Evolutionary conservation across 2,329 filamentous ascomycete genomes (phyloP).

Genomic region (Aspergillus sp.): DNA sequence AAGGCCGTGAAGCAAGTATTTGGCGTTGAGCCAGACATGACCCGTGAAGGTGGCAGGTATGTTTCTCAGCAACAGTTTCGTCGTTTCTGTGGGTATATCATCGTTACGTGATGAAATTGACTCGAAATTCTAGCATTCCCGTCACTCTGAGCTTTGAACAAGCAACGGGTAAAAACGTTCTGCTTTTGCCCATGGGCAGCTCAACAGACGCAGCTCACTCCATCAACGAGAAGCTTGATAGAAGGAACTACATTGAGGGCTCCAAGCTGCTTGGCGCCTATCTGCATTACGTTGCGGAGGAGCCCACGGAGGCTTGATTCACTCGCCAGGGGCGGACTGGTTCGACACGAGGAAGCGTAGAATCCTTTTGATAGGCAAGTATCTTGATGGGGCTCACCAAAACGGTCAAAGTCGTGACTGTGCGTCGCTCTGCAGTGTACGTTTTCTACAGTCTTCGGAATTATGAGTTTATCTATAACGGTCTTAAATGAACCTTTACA

Average conservation of each 20-base stretch:
- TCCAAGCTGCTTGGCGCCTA: slow-evolving; percentile 95
- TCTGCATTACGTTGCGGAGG: slow-evolving; percentile 91
- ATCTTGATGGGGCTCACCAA: background rate
- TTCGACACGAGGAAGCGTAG: background rate
- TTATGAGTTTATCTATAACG: too few relatives aligned
- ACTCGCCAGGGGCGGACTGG: background rate
- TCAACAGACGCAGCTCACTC: slow-evolving; percentile 95
- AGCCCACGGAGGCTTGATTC: slow-evolving; percentile 55
- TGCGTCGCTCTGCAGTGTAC: too few relatives aligned
- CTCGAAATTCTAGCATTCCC: slow-evolving; percentile 67
- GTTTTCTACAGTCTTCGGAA: too few relatives aligned
- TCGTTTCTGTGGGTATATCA: background rate
- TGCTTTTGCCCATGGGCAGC: slow-evolving; percentile 94
- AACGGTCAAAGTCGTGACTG: too few relatives aligned
- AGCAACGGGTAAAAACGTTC: slow-evolving; percentile 95
- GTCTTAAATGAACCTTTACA: too few relatives aligned
- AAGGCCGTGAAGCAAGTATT: slow-evolving; percentile 97
- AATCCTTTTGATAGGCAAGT: background rate
- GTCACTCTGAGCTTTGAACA: slow-evolving; percentile 97
- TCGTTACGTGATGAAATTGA: slow-evolving; percentile 19
- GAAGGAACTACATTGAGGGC: slow-evolving; percentile 96
- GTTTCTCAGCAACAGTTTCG: slow-evolving; percentile 23
- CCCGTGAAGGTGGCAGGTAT: slow-evolving; percentile 87
- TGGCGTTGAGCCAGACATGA: slow-evolving; percentile 90
- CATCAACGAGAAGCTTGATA: slow-evolving; percentile 98